Conservation (phyloP, 768 basidiomycete species). For the Kwoniella mangroviensis region DNA sequence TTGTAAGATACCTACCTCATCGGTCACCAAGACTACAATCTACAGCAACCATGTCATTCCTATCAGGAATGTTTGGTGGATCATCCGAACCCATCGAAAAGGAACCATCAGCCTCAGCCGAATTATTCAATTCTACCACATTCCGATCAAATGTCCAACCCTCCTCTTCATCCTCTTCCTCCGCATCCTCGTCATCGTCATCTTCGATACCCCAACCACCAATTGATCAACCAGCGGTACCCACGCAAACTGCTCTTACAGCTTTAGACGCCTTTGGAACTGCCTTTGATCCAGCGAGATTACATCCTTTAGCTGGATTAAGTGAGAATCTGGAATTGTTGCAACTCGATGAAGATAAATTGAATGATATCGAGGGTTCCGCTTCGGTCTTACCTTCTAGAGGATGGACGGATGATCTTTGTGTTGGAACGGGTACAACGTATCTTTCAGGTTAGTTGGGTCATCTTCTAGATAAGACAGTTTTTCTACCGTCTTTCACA, state of each 20-base stretch:
- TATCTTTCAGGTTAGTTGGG: conserved; percentile 86
- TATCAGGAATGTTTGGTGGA: conserved; percentile 37
- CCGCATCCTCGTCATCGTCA: conserved; percentile 14
- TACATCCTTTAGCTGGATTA: conserved; percentile 91
- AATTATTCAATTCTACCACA: conserved; percentile 51
- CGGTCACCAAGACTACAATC: neutral
- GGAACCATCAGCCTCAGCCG: conserved; percentile 41
- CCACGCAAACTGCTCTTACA: conserved; percentile 62
- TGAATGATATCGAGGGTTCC: conserved; percentile 84
- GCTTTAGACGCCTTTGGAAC: conserved; percentile 81
- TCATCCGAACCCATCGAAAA: conserved; percentile 21
- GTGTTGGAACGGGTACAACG: conserved; percentile 98
- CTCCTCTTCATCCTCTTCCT: conserved; percentile 23
- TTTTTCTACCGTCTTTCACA: neutral
- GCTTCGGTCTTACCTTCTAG: conserved; percentile 88
- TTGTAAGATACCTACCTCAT: neutral
- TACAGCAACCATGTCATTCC: conserved; percentile 46
- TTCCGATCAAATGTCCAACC: conserved; percentile 38
- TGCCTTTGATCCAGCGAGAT: conserved; percentile 85
- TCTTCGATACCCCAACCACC: conserved; percentile 18
- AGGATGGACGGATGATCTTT: conserved; percentile 98
- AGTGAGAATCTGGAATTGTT: conserved; percentile 97
- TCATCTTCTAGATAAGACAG: conserved; percentile 26
- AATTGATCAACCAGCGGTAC: conserved; percentile 1
- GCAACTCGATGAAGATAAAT: conserved; percentile 94